These are phyloP conservation scores for Dactylellina cionopaga DNA, from an alignment of 2,329 filamentous ascomycete genomes.

Conservation along the genomic window DNA sequence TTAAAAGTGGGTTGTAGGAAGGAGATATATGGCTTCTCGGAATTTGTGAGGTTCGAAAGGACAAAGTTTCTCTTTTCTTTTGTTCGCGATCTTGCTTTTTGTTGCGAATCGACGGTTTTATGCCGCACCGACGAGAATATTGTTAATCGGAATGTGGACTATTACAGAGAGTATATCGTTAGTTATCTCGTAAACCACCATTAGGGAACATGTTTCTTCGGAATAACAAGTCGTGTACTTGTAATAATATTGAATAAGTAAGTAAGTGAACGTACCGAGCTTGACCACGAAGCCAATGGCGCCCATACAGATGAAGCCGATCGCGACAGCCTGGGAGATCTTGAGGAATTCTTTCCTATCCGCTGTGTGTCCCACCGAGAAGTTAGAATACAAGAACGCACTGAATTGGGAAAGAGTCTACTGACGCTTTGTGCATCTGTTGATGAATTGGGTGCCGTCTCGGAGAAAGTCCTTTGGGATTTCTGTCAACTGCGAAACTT, in stretches of 20 bases:
- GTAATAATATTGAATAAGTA: no score
- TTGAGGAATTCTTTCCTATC: constrained; percentile 62
- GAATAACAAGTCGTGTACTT: no score
- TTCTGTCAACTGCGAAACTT: constrained; percentile 76
- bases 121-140: constrained; percentile 63
- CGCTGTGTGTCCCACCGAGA: constrained; percentile 55
- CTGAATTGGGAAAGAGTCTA: background rate
- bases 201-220: no score
- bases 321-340: constrained; percentile 66
- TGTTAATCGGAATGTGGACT: constrained; percentile 68
- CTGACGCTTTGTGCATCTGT: constrained; percentile 72
- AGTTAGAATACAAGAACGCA: background rate
- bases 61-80: no score
- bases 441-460: constrained; percentile 72
- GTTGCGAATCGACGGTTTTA: no score
- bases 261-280: constrained; percentile 62
- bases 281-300: constrained; percentile 67
- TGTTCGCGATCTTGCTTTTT: no score
- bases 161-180: background rate
- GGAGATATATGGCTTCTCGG: no score
- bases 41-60: no score
- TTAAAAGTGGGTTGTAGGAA: constrained; percentile 12
- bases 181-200: no score
- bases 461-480: constrained; percentile 73
- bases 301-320: constrained; percentile 67